Evolutionary conservation across 345 rosid genomes (phyloP).

Genomic region (Salix suchowensis): DNA sequence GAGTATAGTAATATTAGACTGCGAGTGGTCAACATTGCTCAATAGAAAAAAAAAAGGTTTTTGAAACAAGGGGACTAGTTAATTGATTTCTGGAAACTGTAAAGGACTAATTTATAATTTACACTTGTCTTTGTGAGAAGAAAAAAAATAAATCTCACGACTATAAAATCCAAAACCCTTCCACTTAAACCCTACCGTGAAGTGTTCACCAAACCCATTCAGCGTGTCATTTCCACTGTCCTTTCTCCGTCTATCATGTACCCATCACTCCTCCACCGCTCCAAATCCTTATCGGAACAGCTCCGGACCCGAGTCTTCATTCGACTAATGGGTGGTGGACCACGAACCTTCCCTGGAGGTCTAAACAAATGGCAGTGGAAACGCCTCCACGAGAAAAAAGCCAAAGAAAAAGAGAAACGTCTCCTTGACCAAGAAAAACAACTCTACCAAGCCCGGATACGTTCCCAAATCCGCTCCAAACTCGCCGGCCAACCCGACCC

Average conservation of each 20-base stretch:
- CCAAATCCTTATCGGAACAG: slow-evolving; percentile 19
- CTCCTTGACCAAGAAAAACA: slow-evolving; percentile 91
- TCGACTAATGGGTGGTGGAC: slow-evolving; percentile 91
- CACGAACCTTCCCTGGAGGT: slow-evolving; percentile 92
- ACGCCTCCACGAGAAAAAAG: slow-evolving; percentile 93
- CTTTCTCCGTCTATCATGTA: background rate
- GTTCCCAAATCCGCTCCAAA: slow-evolving; percentile 63
- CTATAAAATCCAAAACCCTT: background rate
- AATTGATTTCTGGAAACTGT: too few species aligned
- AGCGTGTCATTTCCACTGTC: background rate
- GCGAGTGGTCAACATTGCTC: too few species aligned
- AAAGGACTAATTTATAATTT: too few species aligned
- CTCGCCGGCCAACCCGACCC: slow-evolving; percentile 33
- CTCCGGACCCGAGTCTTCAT: slow-evolving; percentile 30
- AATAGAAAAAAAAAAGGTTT: too few species aligned
- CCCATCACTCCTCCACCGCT: slow-evolving; percentile 7
- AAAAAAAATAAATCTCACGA: too few species aligned
- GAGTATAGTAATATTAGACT: too few species aligned
- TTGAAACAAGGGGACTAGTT: too few species aligned
- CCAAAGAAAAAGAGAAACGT: slow-evolving; percentile 74
- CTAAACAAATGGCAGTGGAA: slow-evolving; percentile 99
- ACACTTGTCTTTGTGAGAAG: too few species aligned
- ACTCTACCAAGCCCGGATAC: slow-evolving; percentile 71
- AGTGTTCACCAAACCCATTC: background rate
- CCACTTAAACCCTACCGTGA: background rate